Evolutionary conservation across 1,284 basidiomycete species (phyloP), one percentile per base, ranked within the genome.

Genomic region (Pascua guehoae): DNA sequence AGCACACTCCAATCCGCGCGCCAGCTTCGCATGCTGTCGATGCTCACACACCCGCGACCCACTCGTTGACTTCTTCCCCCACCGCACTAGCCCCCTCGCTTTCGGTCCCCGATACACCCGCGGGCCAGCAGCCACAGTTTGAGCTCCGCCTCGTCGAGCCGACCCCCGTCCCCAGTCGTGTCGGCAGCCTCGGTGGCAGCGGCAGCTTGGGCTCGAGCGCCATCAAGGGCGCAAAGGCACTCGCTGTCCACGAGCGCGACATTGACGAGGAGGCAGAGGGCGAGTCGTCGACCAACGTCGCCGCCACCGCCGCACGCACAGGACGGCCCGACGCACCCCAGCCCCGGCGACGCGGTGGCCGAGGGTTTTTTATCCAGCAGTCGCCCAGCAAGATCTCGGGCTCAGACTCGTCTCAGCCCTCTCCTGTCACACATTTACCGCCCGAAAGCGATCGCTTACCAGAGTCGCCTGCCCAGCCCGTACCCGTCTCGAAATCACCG

Each of bases 101-200:
- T 15, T 36, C 47, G 2, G 45, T 58, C 14, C 54, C 57, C 17
- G 67, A 71, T 32, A 73, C 72, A 8, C 72, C 72, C 0, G 57
- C 68, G 10, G 24, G 24, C 24, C 24, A 32, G 24, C 24, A 32
- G 24, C 65, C 70, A 14, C 61, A 71, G 47, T 53, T 75, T 36
- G 69, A 74, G 52, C 70, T 74, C 15, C 68, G 71, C 0, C 61
- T 75, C n/a, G 69, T 75, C 16, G 73, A 75, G 56, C 73, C 73
- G 12, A 75, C 73, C 4, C 73, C 73, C 5, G 73, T 71, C 0
- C 72, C 73, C 4, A 68, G 65, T 45, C 63, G 73, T 39, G 72
- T 72, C 0, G 73, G 73, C 10, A 71, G 68, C 49, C 62, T 75
- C 7, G 73, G 73, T 11, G 56, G 53, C 11, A 57, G 53, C 18